Evolutionary conservation across 2,329 filamentous ascomycete genomes (phyloP).

Genomic region (Aschersonia sp.): DNA sequence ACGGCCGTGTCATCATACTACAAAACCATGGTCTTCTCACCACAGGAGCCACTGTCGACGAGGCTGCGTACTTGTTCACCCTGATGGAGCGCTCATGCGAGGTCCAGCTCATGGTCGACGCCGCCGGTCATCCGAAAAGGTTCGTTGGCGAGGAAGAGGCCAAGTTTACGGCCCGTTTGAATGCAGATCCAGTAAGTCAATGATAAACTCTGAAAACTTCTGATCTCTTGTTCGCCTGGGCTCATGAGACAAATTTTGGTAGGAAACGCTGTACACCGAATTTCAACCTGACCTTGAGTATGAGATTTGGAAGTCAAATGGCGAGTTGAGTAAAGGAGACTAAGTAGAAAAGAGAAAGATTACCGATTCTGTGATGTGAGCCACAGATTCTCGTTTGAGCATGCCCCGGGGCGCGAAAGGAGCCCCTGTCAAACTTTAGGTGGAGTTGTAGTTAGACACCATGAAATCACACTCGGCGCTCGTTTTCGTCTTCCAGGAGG

Average conservation of each 20-base stretch:
- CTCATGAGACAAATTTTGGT: not conserved
- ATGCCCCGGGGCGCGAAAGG: too few species aligned
- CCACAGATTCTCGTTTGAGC: too few species aligned
- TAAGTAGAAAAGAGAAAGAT: not conserved
- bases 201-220: too few species aligned
- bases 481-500: too few species aligned
- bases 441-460: too few species aligned
- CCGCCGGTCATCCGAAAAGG: slow-evolving; percentile 29
- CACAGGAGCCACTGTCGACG: slow-evolving; percentile 53
- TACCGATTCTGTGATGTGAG: not conserved
- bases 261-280: not conserved
- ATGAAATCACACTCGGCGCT: too few species aligned
- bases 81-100: slow-evolving; percentile 53
- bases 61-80: slow-evolving; percentile 56
- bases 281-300: not conserved
- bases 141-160: slow-evolving; percentile 26
- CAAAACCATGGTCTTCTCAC: slow-evolving; percentile 59
- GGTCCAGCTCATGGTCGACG: slow-evolving; percentile 52
- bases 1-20: slow-evolving; percentile 44
- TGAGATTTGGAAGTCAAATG: not conserved
- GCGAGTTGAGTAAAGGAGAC: not conserved
- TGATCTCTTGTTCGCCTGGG: too few species aligned
- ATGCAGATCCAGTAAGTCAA: not conserved
- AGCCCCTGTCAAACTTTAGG: too few species aligned
- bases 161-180: slow-evolving; percentile 12